Evolutionary conservation across 1,284 basidiomycete genomes (phyloP), one percentile per base, ranked within the genome.

Genomic region (Rhodotorula sp.): DNA sequence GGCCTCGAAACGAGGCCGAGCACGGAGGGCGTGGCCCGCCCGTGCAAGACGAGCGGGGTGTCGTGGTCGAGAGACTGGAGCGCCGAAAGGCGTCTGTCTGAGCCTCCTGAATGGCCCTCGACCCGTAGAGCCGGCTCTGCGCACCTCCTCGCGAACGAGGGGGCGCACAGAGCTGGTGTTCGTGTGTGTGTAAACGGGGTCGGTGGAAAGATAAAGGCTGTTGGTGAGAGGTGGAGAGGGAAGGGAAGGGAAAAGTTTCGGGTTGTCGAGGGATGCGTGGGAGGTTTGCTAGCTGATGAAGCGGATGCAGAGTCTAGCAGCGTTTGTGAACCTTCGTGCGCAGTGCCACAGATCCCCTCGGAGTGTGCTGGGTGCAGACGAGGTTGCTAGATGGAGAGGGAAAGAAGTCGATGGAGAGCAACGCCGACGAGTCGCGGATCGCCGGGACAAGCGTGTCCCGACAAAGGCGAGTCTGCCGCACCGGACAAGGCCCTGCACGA

Each of bases 21-120:
- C 55, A 14, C 14, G 57, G 42, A 58, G 57, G 42, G 57, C 23
- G 44, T 23, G 21, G 44, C 7, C n/a, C 42, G 12, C 16, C 13
- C 54, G 25, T 7, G 16, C 16, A 19, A 44, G 19, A 21, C 55
- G 55, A 13, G 41, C 21, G 19, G 57, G 42, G 57, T 44, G 57
- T 44, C 57, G 23, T 27, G 5, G 57, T 25, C 53, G 27, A 54
- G n/a, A 44, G 25, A 14, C 54, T 16, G 34, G 13, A 55, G 4
- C 4, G 44, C 12, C 8, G 5, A 25, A 34, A 5, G 1, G 46
- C n/a, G n/a, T 27, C 7, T 46, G 1, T 61, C 60, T 61, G 19
- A 61, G 60, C 60, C 49, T 34, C 61, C 61, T 62, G 61, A 62
- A 62, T 62, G 50, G 19, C 61, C 50, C 12, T 42, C 34, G 5